These are phyloP conservation scores for Dothideomycetidae sp. DNA, from an alignment of 2,329 filamentous ascomycete species.

Conservation along the genomic window DNA sequence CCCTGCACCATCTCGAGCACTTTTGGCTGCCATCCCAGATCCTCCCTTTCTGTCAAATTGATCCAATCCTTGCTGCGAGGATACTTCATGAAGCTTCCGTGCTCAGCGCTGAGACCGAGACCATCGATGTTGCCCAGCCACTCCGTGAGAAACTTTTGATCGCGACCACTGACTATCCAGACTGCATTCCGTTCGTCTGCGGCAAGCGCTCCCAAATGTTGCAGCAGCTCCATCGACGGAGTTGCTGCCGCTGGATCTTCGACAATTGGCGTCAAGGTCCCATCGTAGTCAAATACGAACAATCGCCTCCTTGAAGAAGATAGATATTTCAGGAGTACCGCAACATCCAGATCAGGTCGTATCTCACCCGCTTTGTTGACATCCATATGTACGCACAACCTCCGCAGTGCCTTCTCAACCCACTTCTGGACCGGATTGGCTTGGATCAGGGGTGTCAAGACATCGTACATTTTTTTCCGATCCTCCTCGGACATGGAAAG, in stretches of 20 bases:
- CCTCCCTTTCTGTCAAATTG: slow-evolving; percentile 70
- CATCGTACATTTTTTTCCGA: slow-evolving; percentile 54
- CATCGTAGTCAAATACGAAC: slow-evolving; percentile 99
- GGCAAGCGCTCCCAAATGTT: slow-evolving; percentile 64
- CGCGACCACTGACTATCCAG: slow-evolving; percentile 97
- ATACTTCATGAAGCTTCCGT: slow-evolving; percentile 85
- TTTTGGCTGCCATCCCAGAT: slow-evolving; percentile 87
- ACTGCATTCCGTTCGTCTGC: slow-evolving; percentile 71
- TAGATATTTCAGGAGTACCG: slow-evolving; percentile 60
- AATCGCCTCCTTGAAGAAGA: slow-evolving; percentile 56
- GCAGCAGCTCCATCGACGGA: slow-evolving; percentile 69
- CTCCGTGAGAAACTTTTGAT: slow-evolving; percentile 79
- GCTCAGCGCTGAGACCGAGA: slow-evolving; percentile 90
- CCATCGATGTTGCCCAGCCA: slow-evolving; percentile 84
- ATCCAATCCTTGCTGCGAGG: slow-evolving; percentile 68
- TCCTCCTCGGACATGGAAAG: slow-evolving; percentile 58
- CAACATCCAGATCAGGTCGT: slow-evolving; percentile 67
- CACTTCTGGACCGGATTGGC: slow-evolving; percentile 76
- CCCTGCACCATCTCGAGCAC: slow-evolving; percentile 74
- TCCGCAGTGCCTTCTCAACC: slow-evolving; percentile 66
- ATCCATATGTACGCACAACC: slow-evolving; percentile 65
- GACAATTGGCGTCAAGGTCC: slow-evolving; percentile 89
- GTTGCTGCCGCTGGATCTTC: slow-evolving; percentile 80
- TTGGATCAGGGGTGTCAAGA: slow-evolving; percentile 70
- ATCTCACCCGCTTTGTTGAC: slow-evolving; percentile 60